Base-by-base conservation (phyloP, 2,329 filamentous ascomycete species). In the Alternaria postmessia region DNA sequence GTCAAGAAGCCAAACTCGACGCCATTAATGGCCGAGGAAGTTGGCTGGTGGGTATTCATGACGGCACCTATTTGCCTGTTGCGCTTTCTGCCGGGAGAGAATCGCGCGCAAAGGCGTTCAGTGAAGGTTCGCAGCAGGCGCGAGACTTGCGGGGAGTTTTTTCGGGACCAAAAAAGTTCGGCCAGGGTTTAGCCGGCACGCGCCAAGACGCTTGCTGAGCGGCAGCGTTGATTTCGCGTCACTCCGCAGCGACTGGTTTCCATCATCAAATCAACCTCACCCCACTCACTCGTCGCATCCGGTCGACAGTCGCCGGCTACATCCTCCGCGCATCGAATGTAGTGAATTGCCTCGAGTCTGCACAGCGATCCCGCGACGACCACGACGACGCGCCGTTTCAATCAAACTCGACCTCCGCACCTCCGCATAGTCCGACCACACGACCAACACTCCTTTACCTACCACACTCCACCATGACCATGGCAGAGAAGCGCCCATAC, bases 1-100 rank as follows among this genome's bases (percentile, higher is more conserved):
- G 91, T 88, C 69, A 98, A 88, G 75, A 96, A 92, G 46, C 88
- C 89, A 79, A 99, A 99, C 77, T 96, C 92, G 74, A 99, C 92
- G 76, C 90, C 90, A 77, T 90, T 87, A 74, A 99, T 91, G 76
- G 89, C 85, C 74, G 93, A 96, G 66, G 91, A 86, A 64, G 97
- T 87, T 44, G 95, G 94, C 75, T 94, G 91, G 12, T 82, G 82
- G 54, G 80, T 79, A 63, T 84, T 85, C 79, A 81, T 81, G 44
- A 43, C 61, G 63, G 61, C 57, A 32, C 53, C 54, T 42, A 32
- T 38, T 60, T 54, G 58, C 49, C 36, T 51, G 53, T 34, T 63
- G 65, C 68, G 62, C 61, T 63, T 65, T 42, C 58, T 34, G 22
- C 65, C 34, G 54, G 22, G 46, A 61, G 48, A 57, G 60, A 59